phyloP scores from a whole-genome alignment of 2,329 filamentous ascomycete genomes.

The Cladosporium cucumerinum region DNA sequence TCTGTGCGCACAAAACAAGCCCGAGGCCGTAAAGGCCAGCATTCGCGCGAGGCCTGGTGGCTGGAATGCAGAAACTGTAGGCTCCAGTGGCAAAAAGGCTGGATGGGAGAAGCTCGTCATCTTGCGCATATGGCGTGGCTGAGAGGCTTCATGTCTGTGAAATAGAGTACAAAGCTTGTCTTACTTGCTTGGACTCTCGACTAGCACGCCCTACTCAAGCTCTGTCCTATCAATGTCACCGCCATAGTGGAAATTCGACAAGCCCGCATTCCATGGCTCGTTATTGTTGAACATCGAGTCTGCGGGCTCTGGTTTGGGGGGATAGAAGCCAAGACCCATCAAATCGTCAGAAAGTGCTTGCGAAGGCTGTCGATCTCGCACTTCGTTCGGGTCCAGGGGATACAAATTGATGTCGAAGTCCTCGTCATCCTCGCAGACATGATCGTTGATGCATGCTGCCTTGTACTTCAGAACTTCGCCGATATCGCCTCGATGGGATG shows the following conservation, averaged over 20 bases:
- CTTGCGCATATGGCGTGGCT: constrained; percentile 71
- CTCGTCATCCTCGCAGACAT: constrained; percentile 39
- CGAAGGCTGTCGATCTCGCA: constrained; percentile 10
- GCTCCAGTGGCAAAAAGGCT: constrained; percentile 77
- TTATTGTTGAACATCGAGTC: constrained; percentile 28
- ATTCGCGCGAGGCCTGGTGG: constrained; percentile 56
- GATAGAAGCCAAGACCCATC: constrained; percentile 17
- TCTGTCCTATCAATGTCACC: constrained; percentile 27
- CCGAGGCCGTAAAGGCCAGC: constrained; percentile 65
- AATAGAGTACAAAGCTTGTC: background rate
- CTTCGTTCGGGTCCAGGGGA: constrained; percentile 24
- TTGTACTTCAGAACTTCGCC: constrained; percentile 39
- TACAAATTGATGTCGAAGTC: constrained; percentile 49
- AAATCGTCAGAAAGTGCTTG: constrained; percentile 26
- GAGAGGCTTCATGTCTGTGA: background rate
- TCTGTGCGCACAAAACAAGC: constrained; percentile 86
- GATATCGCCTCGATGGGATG: constrained; percentile 36
- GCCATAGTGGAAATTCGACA: constrained; percentile 33
- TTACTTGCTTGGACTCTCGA: background rate
- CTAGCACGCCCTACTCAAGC: constrained; percentile 21
- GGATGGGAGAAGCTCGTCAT: constrained; percentile 95
- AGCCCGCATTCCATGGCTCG: constrained; percentile 33
- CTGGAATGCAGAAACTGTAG: constrained; percentile 77
- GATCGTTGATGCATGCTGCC: constrained; percentile 44
- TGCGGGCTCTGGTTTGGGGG: constrained; percentile 21